phyloP scores from a whole-genome alignment of 768 basidiomycete genomes.

The Boletus vinaceobasis region DNA sequence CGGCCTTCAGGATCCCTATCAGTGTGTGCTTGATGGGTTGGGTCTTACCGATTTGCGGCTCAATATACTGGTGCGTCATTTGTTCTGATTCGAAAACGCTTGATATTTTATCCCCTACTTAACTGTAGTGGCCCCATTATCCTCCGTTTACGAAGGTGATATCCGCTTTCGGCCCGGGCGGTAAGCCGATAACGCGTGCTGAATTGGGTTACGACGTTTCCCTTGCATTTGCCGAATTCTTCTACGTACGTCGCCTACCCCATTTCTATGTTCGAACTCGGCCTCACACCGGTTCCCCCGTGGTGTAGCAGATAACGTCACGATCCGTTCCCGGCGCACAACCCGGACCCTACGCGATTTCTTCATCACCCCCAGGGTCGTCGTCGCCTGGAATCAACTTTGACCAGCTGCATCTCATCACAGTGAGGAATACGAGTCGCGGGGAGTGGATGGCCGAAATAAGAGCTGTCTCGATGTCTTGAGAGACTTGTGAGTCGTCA shows the following conservation, averaged over 20 bases:
- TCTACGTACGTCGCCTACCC: conserved; percentile 20
- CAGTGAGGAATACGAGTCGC: conserved; percentile 25
- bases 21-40: conserved; percentile 22
- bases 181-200: conserved; percentile 20
- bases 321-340: conserved; percentile 6
- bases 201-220: conserved; percentile 27
- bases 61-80: conserved; percentile 22
- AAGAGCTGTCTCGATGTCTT: conserved; percentile 16
- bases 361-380: conserved; percentile 5
- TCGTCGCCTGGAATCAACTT: conserved; percentile 19
- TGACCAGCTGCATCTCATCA: conserved; percentile 23
- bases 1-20: conserved; percentile 16
- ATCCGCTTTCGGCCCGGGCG: conserved; percentile 19
- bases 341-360: conserved; percentile 20
- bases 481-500: conserved; percentile 11
- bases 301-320: conserved; percentile 20
- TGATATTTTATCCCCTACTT: neutral
- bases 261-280: neutral
- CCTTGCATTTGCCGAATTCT: conserved; percentile 30
- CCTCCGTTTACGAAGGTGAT: conserved; percentile 22
- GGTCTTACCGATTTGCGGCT: conserved; percentile 14
- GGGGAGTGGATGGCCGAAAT: conserved; percentile 30
- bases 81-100: neutral
- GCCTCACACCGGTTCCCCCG: conserved; percentile 1
- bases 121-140: conserved; percentile 26